phyloP scores from a whole-genome alignment of 495 filamentous ascomycete species.

The Xylaria bambusicola region DNA sequence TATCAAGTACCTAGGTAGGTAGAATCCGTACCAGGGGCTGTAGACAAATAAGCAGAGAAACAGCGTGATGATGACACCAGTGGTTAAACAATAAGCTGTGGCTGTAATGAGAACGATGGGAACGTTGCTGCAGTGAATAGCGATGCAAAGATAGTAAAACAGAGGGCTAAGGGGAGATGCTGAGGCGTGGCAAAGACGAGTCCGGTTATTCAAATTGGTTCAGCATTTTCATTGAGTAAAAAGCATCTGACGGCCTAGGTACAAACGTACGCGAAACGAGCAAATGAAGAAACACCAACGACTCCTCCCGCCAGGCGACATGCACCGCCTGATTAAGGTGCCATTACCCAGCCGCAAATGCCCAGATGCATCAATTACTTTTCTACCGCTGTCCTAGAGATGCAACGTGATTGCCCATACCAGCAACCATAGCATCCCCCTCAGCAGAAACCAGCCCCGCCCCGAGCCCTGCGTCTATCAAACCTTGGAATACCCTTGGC shows the following conservation, averaged over 20 bases:
- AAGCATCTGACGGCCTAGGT: conserved; percentile 33
- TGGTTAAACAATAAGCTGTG: no score
- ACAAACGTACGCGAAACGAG: conserved; percentile 31
- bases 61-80: no score
- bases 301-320: conserved; percentile 27
- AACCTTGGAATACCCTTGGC: conserved; percentile 24
- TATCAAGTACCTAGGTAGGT: no score
- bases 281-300: conserved; percentile 28
- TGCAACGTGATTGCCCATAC: conserved; percentile 23
- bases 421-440: conserved; percentile 23
- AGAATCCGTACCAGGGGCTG: no score
- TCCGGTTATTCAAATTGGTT: conserved; percentile 3
- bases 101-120: no score
- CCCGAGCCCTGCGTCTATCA: conserved; percentile 21
- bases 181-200: neutral
- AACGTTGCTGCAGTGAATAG: no score
- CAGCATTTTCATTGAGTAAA: conserved; percentile 31
- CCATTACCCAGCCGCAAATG: conserved; percentile 34
- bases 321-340: conserved; percentile 36
- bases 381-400: conserved; percentile 23
- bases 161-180: neutral
- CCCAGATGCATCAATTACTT: conserved; percentile 34
- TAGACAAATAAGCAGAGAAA: no score
- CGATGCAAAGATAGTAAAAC: neutral
- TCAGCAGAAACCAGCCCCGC: conserved; percentile 23